Evolutionary conservation across 2,329 filamentous ascomycete species (phyloP).

Genomic region (Fusarium temperatum): DNA sequence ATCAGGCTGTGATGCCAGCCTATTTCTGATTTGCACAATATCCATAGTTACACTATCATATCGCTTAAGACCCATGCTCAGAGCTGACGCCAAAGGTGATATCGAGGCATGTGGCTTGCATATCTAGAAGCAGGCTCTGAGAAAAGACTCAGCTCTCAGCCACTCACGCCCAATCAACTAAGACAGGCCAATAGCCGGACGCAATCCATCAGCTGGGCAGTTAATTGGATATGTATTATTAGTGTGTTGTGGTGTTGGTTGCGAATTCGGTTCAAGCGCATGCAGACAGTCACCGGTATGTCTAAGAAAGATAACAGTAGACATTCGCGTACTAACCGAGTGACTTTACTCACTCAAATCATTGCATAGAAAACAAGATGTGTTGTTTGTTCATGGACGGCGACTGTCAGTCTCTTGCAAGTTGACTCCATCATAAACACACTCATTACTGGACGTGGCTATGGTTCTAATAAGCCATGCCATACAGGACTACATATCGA

Average conservation of each 20-base stretch:
- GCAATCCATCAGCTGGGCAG: not conserved
- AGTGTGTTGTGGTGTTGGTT: not conserved
- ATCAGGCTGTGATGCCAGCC: not conserved
- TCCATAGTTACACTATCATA: not conserved
- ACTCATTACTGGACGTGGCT: no score
- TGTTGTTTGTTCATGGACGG: not conserved
- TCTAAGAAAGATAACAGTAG: not conserved
- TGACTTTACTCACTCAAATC: not conserved
- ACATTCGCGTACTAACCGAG: no score
- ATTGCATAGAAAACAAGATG: not conserved
- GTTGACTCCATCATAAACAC: not conserved
- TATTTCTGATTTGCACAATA: not conserved
- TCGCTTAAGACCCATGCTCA: not conserved
- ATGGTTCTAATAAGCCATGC: not conserved
- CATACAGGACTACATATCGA: not conserved
- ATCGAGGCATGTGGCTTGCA: slow-evolving; percentile 1
- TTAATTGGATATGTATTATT: not conserved
- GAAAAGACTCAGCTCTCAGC: not conserved
- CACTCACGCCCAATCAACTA: not conserved
- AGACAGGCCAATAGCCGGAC: not conserved
- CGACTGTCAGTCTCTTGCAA: not conserved
- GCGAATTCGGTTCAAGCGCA: not conserved
- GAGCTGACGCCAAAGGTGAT: slow-evolving; percentile 1
- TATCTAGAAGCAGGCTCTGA: slow-evolving; percentile 11
- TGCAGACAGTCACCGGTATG: not conserved